Percentiles rank a stretch among this genome's conserved stretches.
Conservation (phyloP, 2,329 filamentous ascomycete species). For the Colletotrichum tofieldiae region DNA sequence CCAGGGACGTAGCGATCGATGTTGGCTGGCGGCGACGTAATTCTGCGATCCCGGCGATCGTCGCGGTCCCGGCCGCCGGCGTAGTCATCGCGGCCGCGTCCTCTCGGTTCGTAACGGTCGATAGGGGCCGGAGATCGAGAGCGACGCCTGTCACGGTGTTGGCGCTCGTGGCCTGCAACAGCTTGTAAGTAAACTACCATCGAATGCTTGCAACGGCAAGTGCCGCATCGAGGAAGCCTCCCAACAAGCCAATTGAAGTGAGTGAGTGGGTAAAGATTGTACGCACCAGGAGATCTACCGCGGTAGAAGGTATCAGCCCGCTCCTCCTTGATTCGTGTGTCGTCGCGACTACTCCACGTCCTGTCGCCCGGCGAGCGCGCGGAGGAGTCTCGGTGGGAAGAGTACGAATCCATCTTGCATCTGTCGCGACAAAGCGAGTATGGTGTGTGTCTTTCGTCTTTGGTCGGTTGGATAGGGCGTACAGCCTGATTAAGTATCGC, state of each 20-base stretch:
- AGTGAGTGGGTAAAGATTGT: neutral
- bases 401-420: constrained; percentile 68
- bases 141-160: constrained; percentile 68
- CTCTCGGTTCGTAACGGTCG: constrained; percentile 83
- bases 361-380: constrained; percentile 70
- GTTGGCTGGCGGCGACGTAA: constrained; percentile 76
- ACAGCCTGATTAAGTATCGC: constrained; percentile 44
- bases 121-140: constrained; percentile 81
- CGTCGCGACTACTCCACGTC: constrained; percentile 67
- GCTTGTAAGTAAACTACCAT: constrained; percentile 36
- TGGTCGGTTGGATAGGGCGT: constrained; percentile 31
- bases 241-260: neutral
- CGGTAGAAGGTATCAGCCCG: constrained; percentile 75
- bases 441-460: constrained; percentile 7
- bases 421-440: neutral
- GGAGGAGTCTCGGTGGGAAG: constrained; percentile 66
- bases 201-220: neutral
- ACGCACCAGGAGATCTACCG: constrained; percentile 80
- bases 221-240: neutral
- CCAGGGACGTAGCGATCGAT: constrained; percentile 91
- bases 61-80: constrained; percentile 69
- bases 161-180: constrained; percentile 68
- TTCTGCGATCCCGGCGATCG: constrained; percentile 68
- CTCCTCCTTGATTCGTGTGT: constrained; percentile 66
- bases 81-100: constrained; percentile 78